Evolutionary conservation across 208 protist species (phyloP).

Genomic region (Jaenimonas drosophilae): DNA sequence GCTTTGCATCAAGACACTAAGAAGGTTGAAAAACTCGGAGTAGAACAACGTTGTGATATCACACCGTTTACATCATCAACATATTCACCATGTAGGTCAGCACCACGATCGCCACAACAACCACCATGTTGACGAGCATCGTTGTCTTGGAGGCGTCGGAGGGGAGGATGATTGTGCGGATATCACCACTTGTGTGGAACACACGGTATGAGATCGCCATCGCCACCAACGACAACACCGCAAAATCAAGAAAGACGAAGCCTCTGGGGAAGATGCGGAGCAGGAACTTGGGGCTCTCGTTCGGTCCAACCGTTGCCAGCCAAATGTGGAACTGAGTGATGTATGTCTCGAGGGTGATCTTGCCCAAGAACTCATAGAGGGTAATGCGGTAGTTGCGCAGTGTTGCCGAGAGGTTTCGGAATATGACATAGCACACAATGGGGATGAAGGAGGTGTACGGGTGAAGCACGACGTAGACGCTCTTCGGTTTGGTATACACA

Average conservation of each 20-base stretch:
- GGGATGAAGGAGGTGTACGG: slow-evolving; percentile 67
- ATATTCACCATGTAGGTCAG: too few species aligned
- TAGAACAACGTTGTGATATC: too few species aligned
- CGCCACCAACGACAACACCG: slow-evolving; percentile 13
- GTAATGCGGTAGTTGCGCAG: slow-evolving; percentile 27
- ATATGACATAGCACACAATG: slow-evolving; percentile 38
- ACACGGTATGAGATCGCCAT: slow-evolving; percentile 20
- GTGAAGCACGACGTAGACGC: slow-evolving; percentile 58
- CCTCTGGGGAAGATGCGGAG: slow-evolving; percentile 17
- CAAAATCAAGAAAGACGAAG: slow-evolving; percentile 24
- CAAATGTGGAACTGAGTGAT: slow-evolving; percentile 64
- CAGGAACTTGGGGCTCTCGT: slow-evolving; percentile 20
- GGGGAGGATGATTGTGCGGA: slow-evolving; percentile 16
- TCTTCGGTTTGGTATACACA: slow-evolving; percentile 16
- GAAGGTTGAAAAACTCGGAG: too few species aligned
- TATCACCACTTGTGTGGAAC: slow-evolving; percentile 3
- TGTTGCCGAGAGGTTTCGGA: slow-evolving; percentile 50
- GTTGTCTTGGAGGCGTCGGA: slow-evolving; percentile 3
- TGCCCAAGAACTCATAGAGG: slow-evolving; percentile 47
- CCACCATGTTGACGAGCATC: slow-evolving; percentile 9
- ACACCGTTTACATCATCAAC: too few species aligned
- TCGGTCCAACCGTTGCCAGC: slow-evolving; percentile 29
- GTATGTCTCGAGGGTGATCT: slow-evolving; percentile 86
- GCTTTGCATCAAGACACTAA: too few species aligned
- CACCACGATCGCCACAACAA: too few species aligned